Evolutionary conservation across 2,329 filamentous ascomycete genomes (phyloP), one percentile per base, ranked within the genome.

Genomic region (Aspergillus nomiae): DNA sequence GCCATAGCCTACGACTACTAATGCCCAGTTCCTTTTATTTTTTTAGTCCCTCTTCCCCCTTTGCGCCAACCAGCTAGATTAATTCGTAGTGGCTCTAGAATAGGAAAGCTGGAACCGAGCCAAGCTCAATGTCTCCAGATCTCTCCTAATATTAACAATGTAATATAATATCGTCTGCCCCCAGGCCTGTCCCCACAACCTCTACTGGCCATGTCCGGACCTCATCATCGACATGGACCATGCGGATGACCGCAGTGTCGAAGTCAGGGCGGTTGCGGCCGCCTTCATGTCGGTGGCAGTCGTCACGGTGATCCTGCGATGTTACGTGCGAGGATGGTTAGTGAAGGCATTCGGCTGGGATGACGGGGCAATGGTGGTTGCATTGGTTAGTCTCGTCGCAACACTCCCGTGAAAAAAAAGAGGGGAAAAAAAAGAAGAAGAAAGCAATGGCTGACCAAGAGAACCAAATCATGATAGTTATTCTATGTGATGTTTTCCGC

Each of bases 281-380:
- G 68, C 67, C 48, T 74, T 76, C 43, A 60, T 75, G 64, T 58
- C 73, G 1, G 62, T 74, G 14, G 73, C 73, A 24, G 61, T 50
- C 19, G 65, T 76, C 10, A 60, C 71, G 8, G 71, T 75, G 19
- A 66, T 69, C 28, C 60, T 76, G 57, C 72, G 74, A 30, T 73
- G 70, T 38, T 77, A 77, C 64, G 72, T 76, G 48, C 73, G 75
- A 3, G 65, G 65, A 43, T 67, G 66, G 46, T 41, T 77, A 6
- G 71, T 76, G 19, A 74, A 72, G 59, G 71, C 65, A 4, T 75
- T 77, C 63, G 75, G 75, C 41, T 70, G 70, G 66, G 75, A 77
- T 70, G 75, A 77, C 62, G 67, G 62, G 0, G 55, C 67, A 3
- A 76, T 77, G 74, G 70, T 77, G 11, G 9, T 71, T 57, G 71